Evolutionary conservation across 805 yeast species (phyloP).

Genomic region (Wickerhamomyces rabaulensis): DNA sequence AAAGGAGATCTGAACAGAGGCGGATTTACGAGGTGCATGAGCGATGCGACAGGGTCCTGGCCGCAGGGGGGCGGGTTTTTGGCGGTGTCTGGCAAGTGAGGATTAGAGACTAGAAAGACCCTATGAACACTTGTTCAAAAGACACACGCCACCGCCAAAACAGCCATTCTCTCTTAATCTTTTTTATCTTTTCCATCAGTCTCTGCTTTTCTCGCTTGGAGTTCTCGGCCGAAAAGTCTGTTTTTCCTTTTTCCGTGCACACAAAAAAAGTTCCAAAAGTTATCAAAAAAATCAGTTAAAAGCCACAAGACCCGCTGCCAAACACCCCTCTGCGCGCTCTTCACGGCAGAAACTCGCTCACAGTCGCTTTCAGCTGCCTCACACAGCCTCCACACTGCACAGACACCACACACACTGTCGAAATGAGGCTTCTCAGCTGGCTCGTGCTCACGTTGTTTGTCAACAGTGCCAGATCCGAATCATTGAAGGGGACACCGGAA

Average conservation of each 20-base stretch:
- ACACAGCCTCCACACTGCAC: no score
- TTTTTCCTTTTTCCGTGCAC: not conserved
- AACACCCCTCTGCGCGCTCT: no score
- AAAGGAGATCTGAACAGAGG: no score
- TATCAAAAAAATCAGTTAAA: not conserved
- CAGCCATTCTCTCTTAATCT: not conserved
- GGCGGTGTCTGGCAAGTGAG: no score
- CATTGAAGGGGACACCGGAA: constrained; percentile 17
- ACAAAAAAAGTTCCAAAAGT: not conserved
- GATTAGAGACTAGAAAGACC: no score
- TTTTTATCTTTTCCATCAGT: not conserved
- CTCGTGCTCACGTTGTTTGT: not conserved
- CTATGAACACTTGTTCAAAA: no score
- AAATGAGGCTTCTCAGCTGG: not conserved
- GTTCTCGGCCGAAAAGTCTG: not conserved
- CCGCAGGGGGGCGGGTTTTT: no score
- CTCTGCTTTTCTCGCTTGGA: not conserved
- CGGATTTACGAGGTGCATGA: no score
- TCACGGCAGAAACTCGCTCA: no score
- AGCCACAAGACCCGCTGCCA: not conserved
- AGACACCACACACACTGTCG: not conserved
- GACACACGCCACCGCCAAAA: no score
- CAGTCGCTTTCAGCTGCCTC: not conserved
- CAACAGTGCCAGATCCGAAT: not conserved
- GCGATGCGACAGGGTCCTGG: no score